Evolutionary conservation across 2,329 filamentous ascomycete species (phyloP), one percentile per base, ranked within the genome.

Genomic region (Chrysoporthe cubensis): DNA sequence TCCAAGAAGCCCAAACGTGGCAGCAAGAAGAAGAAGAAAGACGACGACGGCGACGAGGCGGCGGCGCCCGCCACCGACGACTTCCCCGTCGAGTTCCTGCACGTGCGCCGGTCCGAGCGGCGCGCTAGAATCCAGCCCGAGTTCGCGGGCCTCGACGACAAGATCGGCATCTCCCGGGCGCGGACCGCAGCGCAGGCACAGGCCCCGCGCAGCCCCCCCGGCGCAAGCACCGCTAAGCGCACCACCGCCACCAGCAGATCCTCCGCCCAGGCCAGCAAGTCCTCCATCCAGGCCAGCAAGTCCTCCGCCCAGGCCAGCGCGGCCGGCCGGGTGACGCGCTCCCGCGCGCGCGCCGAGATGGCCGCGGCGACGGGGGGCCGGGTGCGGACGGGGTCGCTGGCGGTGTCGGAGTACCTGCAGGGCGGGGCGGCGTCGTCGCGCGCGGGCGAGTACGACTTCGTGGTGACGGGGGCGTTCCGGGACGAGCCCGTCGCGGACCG

Each of bases 41-140:
- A 34, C 21, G 5, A 14, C 11, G 11, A 16, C 21, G 26, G 32
- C 7, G 6, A 26, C 7, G 4, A 14, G 26, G 26, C 16, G 40
- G 26, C 16, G 40, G 34, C 56, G 8, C 34, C n/a, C 34, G 1
- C 18, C 13, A 13, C n/a, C 37, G 7, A 21, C 57, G n/a, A 60
- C 40, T 14, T 16, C 37, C 40, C 40, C 8, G 21, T 21, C 40
- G 37, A 44, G n/a, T 26, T 44, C n/a, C 40, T 32, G 9, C 8
- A 26, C n/a, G 13, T 18, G 3, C 40, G 57, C 18, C 37, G 57
- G n/a, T 44, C 57, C 2, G 57, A 44, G 40, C 40, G 57, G 9
- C 40, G 9, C 40, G 40, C 57, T 21, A 26, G 44, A 8, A 60
- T 32, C 40, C n/a, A 44, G 57, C 57, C 57, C 40, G 57, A 60